Percentiles rank a stretch among this genome's conserved stretches.
These are phyloP conservation scores for Penicillium sclerotiorum DNA, from an alignment of 2,329 filamentous ascomycete genomes.

Conservation along the genomic window DNA sequence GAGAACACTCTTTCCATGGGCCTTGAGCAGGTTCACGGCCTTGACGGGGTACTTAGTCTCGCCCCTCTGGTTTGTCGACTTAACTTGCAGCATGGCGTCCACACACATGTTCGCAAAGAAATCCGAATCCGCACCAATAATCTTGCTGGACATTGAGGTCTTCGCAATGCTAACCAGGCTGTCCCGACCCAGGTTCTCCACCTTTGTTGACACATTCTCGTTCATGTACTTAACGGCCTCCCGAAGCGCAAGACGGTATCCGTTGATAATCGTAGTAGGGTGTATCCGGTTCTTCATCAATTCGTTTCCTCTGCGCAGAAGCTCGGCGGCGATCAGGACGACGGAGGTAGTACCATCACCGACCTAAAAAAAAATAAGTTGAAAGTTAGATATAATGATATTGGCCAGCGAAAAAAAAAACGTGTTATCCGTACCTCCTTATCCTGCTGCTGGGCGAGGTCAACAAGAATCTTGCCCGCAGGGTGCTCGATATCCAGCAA, in stretches of 20 bases:
- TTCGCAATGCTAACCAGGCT: conserved; percentile 93
- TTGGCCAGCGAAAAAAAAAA: neutral
- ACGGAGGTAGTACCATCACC: conserved; percentile 98
- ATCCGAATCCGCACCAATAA: conserved; percentile 91
- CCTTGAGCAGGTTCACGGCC: conserved; percentile 98
- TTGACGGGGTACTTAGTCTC: conserved; percentile 98
- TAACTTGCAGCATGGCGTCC: conserved; percentile 93
- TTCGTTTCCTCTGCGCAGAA: conserved; percentile 91
- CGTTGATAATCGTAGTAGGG: conserved; percentile 98
- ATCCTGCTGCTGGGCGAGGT: conserved; percentile 96
- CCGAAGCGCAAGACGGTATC: conserved; percentile 90
- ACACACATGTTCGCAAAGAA: conserved; percentile 98
- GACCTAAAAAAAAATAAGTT: conserved; percentile 53
- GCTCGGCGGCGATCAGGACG: conserved; percentile 93
- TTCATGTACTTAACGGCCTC: conserved; percentile 99
- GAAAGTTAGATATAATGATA: conserved; percentile 7
- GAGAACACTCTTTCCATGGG: conserved; percentile 86
- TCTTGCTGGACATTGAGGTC: conserved; percentile 99
- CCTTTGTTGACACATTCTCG: conserved; percentile 95
- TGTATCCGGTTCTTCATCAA: conserved; percentile 99
- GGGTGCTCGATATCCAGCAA: conserved; percentile 97
- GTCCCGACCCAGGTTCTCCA: conserved; percentile 86
- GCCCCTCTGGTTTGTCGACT: conserved; percentile 84
- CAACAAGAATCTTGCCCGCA: conserved; percentile 96
- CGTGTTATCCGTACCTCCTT: conserved; percentile 67